Base-by-base conservation (phyloP, 2,329 filamentous ascomycete genomes). In the Fusarium sp. region DNA sequence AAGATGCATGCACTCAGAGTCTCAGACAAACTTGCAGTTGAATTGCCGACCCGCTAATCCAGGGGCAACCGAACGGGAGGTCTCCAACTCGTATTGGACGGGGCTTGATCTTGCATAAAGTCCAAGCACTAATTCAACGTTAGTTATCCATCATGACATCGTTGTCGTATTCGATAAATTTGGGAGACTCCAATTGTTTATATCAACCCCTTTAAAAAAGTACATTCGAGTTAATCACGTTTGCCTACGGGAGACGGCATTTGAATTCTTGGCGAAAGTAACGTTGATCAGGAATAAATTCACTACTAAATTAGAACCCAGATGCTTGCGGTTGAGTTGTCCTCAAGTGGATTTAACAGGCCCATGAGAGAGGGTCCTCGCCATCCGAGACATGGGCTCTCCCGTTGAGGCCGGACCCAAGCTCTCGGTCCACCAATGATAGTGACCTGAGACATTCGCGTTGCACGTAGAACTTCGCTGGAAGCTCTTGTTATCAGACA, bases 31-130 rank as follows among this genome's bases (percentile, higher is more conserved):
- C 24, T 52, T 38, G 29, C 22, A 50, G 45, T 34, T 16, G n/a
- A 54, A 52, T 29, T 69, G 47, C 45, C 34, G 60, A 45, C 52
- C 59, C 68, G 56, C 54, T 45, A 42, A 71, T 71, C 46, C 68
- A 69, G 68, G 68, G 68, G 68, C 34, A 52, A 44, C 45, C 44
- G 24, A 52, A 44, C 45, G 49, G 24, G 44, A 53, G 25, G 50
- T 42, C 67, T 53, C 52, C 50, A 70, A 46, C 65, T 69, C 68
- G 64, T 71, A 71, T 71, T 29, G 43, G 63, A 64, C 40, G 38
- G 59, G 54, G 47, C 59, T 51, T 71, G 59, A 57, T 59, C 65
- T 59, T 71, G 68, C 68, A 68, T 71, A 49, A 63, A 59, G 29
- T 25, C 27, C n/a, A 50, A 32, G 45, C 53, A 71, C 54, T 66